A percentile compares a stretch with the other conserved stretches of the same genome.
These are phyloP conservation scores for Rhodotorula sp. DNA, from an alignment of 1,284 basidiomycete genomes.

Conservation along the genomic window DNA sequence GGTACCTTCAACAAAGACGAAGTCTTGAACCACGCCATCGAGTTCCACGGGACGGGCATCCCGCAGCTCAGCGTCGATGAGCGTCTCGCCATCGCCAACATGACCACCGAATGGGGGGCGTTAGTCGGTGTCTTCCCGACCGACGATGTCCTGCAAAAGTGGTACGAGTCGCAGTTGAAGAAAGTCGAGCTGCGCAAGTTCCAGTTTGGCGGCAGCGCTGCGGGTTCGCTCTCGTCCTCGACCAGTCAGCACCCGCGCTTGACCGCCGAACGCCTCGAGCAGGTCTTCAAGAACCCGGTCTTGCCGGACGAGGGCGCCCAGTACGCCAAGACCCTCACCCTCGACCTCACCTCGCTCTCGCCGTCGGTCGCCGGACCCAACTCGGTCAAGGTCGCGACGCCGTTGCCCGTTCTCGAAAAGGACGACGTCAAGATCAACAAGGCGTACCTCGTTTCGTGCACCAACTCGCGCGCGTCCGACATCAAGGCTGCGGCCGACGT, in stretches of 20 bases:
- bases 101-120: conserved; percentile 99
- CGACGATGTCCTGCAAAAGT: conserved; percentile 74
- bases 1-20: conserved; percentile 97
- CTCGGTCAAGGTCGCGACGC: conserved; percentile 92
- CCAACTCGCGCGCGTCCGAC: conserved; percentile 95
- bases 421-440: conserved; percentile 84
- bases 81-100: conserved; percentile 90
- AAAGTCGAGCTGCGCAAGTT: conserved; percentile 80
- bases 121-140: conserved; percentile 93
- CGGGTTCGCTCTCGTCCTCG: conserved; percentile 58
- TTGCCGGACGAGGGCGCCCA: conserved; percentile 72
- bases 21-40: conserved; percentile 96
- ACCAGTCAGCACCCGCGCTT: conserved; percentile 75
- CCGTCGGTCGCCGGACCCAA: conserved; percentile 97
- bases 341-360: conserved; percentile 89
- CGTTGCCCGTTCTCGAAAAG: conserved; percentile 74
- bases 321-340: conserved; percentile 84
- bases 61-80: conserved; percentile 79
- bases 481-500: conserved; percentile 88
- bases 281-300: conserved; percentile 60
- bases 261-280: conserved; percentile 69
- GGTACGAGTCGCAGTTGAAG: conserved; percentile 79
- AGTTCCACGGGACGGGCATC: conserved; percentile 95
- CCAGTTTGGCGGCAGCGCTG: conserved; percentile 50
- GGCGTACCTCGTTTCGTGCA: conserved; percentile 97